Evolutionary conservation across 768 basidiomycete species (phyloP).

Genomic region (Phylloporus arenicola): DNA sequence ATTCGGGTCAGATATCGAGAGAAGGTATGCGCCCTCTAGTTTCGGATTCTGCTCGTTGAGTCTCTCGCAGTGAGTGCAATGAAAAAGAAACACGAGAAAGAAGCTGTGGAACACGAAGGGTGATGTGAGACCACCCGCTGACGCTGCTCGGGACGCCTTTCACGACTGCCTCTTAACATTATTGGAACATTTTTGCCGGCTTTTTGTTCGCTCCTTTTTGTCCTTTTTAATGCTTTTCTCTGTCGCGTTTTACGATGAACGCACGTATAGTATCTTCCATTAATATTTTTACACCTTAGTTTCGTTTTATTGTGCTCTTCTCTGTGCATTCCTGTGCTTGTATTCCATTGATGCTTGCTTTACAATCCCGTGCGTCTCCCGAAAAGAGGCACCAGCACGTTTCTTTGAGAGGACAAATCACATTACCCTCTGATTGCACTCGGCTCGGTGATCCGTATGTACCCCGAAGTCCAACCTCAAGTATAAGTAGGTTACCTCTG

Average conservation of each 20-base stretch:
- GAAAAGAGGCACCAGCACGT: not conserved
- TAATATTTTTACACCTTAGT: slow-evolving; percentile 13
- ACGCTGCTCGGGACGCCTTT: not conserved
- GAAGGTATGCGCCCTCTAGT: slow-evolving; percentile 53
- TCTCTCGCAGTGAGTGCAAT: slow-evolving; percentile 63
- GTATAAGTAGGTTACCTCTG: no score
- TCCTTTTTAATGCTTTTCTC: not conserved
- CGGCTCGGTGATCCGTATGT: not conserved
- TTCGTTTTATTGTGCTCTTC: slow-evolving; percentile 9
- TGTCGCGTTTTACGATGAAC: not conserved
- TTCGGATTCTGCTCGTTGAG: not conserved
- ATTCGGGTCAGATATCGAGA: slow-evolving; percentile 79
- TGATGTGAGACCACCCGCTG: slow-evolving; percentile 8
- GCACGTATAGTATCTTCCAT: slow-evolving; percentile 14
- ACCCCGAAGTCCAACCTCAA: no score
- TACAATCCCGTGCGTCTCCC: not conserved
- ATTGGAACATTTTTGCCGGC: slow-evolving; percentile 11
- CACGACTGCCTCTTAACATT: slow-evolving; percentile 15
- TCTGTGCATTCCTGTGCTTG: not conserved
- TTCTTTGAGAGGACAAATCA: not conserved
- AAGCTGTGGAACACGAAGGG: slow-evolving; percentile 56
- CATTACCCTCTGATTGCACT: not conserved
- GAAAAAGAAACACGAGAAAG: slow-evolving; percentile 77
- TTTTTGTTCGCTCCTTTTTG: not conserved
- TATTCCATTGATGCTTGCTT: slow-evolving; percentile 4